Evolutionary conservation across 805 yeast genomes (phyloP).

Genomic region (Lipomyces anomalus): DNA sequence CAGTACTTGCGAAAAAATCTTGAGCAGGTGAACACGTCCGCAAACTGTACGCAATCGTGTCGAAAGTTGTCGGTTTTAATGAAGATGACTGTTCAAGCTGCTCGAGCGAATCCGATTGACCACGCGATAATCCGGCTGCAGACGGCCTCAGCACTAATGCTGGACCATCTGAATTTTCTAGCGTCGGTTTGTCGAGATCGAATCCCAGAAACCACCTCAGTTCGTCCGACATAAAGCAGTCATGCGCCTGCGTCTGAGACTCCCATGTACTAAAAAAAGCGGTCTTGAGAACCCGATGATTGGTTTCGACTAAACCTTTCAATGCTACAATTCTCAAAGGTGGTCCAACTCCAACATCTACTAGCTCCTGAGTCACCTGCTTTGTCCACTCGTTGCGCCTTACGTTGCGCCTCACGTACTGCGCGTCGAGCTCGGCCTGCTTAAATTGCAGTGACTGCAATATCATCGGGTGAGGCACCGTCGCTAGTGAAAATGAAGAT

Average conservation of each 20-base stretch:
- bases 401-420: slow-evolving; percentile 13
- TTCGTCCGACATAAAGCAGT: slow-evolving; percentile 10
- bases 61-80: neutral
- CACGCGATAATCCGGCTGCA: neutral
- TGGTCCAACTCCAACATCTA: slow-evolving; percentile 8
- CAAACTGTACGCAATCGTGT: neutral
- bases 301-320: slow-evolving; percentile 12
- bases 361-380: slow-evolving; percentile 7
- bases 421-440: slow-evolving; percentile 7
- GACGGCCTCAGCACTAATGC: neutral
- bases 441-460: slow-evolving; percentile 8
- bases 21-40: neutral
- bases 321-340: slow-evolving; percentile 11
- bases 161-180: neutral
- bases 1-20: neutral
- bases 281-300: slow-evolving; percentile 5
- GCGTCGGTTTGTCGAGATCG: neutral
- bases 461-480: slow-evolving; percentile 20
- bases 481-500: slow-evolving; percentile 4
- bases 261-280: slow-evolving; percentile 10
- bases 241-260: slow-evolving; percentile 7
- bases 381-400: slow-evolving; percentile 10
- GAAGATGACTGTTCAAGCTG: neutral
- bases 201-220: slow-evolving; percentile 17
- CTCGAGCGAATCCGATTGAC: neutral